Conservation (phyloP, 177 flowering plant genomes). For the Tripterygium wilfordii region DNA sequence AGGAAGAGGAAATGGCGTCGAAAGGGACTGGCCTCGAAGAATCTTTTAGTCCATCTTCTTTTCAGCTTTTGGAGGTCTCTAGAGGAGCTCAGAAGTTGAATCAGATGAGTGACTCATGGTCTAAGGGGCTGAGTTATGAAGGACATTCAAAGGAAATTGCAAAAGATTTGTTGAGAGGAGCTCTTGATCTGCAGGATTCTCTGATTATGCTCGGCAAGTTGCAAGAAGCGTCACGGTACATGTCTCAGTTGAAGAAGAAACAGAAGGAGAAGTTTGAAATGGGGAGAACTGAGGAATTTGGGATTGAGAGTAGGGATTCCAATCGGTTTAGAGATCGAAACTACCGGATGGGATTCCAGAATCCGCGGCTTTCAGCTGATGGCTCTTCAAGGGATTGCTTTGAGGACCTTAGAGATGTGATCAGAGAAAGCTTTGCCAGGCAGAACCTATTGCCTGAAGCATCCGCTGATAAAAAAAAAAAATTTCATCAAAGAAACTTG, state of each 20-base stretch:
- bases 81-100: constrained; percentile 70
- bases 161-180: constrained; percentile 62
- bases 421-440: constrained; percentile 44
- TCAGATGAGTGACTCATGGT: constrained; percentile 54
- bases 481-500: constrained; percentile 10
- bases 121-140: constrained; percentile 32
- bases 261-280: constrained; percentile 23
- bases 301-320: constrained; percentile 10
- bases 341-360: constrained; percentile 15
- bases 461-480: constrained; percentile 15
- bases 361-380: constrained; percentile 25
- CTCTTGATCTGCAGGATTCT: constrained; percentile 81
- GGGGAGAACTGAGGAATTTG: constrained; percentile 11
- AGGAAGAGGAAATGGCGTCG: constrained; percentile 17
- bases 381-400: constrained; percentile 29
- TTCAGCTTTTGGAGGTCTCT: constrained; percentile 62
- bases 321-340: constrained; percentile 13
- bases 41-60: constrained; percentile 21
- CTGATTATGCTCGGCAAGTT: constrained; percentile 59
- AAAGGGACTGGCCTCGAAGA: constrained; percentile 20
- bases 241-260: constrained; percentile 36
- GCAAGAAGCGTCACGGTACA: constrained; percentile 55
- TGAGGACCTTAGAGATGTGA: constrained; percentile 56
- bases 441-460: constrained; percentile 40
- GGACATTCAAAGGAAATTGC: constrained; percentile 50